Evolutionary conservation across 139 green algal species (phyloP), one percentile per base, ranked within the genome.

Genomic region (Chlamydomonas asymmetrica): DNA sequence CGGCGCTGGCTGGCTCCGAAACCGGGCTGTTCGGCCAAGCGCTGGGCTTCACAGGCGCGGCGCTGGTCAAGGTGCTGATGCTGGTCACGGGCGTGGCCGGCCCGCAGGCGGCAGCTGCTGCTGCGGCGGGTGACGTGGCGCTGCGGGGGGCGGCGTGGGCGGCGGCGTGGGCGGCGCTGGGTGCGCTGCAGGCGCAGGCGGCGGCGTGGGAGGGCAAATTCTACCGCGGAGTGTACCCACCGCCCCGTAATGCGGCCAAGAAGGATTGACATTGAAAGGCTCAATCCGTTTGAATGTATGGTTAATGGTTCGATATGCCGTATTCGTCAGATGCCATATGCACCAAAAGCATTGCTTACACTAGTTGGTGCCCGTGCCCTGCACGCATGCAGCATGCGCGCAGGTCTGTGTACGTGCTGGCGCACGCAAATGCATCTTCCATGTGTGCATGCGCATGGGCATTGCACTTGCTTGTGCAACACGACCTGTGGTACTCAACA

Each of bases 201-300:
- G 63, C 49, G 3, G 73, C 13, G 22, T 50, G 73, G n/a, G 32
- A 66, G 38, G 16, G 13, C 34, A 5, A 4, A n/a, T 73, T 79
- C 49, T 73, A 52, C 23, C 27, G 66, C 32, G 73, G 73, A 9
- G 62, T 73, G 31, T 79, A 79, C 37, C 73, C 73, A 50, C 73
- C 73, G 49, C 73, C 73, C 3, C 73, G 73, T 2, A 79, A 79
- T 27, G 31, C 52, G 9, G 52, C 29, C 52, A 61, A 61, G 52
- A 56, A 18, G 16, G 18, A 56, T 56, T 56, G 48, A 56, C 48
- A n/a, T n/a, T n/a, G n/a, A n/a, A n/a, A n/a, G n/a, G n/a, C n/a
- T n/a, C n/a, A n/a, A n/a, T n/a, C n/a, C n/a, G n/a, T n/a, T n/a
- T n/a, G n/a, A n/a, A n/a, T n/a, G n/a, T n/a, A n/a, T n/a, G n/a